Conservation (phyloP, 805 yeast species). For the Hanseniaspora singularis region DNA sequence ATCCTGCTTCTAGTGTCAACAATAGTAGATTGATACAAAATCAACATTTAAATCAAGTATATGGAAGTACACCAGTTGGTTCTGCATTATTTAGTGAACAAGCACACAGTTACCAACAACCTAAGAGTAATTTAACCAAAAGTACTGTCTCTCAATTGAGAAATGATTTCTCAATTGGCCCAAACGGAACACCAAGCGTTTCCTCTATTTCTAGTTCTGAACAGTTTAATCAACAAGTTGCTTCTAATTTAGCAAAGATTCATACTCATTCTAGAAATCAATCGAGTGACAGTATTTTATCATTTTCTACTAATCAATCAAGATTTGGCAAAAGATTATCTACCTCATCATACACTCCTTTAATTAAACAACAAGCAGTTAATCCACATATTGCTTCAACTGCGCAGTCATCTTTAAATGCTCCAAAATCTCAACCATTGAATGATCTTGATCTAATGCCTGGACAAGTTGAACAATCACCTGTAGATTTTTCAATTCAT, state of each 20-base stretch:
- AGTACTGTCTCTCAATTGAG: constrained; percentile 9
- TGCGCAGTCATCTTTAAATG: neutral
- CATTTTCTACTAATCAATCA: constrained; percentile 8
- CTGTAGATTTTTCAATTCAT: too few relatives aligned
- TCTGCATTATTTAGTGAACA: neutral
- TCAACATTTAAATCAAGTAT: neutral
- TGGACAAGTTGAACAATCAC: too few relatives aligned
- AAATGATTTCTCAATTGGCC: neutral
- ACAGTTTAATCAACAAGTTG: constrained; percentile 14
- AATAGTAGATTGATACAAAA: neutral
- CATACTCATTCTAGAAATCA: constrained; percentile 14
- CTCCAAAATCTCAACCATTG: too few relatives aligned
- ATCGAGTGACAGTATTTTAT: constrained; percentile 13
- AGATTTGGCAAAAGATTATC: neutral
- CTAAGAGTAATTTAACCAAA: constrained; percentile 7
- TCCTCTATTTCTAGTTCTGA: constrained; percentile 15
- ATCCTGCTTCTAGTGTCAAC: neutral
- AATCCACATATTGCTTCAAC: neutral
- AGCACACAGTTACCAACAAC: neutral
- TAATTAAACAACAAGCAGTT: neutral
- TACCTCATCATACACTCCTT: neutral
- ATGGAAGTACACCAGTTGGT: neutral
- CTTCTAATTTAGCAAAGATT: constrained; percentile 8
- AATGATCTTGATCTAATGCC: too few relatives aligned
- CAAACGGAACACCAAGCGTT: constrained; percentile 14